Percentiles rank a stretch among this genome's conserved stretches.
Evolutionary conservation across 1,284 basidiomycete species (phyloP).

Genomic region (Butyriboletus appendiculatus): DNA sequence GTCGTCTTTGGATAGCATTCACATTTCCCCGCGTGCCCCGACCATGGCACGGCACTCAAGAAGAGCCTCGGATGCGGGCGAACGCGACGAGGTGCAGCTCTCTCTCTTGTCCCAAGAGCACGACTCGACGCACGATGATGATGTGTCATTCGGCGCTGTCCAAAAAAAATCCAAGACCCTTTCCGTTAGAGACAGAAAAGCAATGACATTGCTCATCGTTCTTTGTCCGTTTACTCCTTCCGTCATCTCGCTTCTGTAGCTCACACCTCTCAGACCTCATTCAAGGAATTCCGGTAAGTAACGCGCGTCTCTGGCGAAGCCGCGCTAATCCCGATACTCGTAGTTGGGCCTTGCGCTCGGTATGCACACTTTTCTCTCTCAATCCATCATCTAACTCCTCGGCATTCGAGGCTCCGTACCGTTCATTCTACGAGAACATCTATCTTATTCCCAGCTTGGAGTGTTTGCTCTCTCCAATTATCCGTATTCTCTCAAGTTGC

Average conservation of each 20-base stretch:
- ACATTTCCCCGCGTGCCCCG: constrained; percentile 64
- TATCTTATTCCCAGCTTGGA: constrained; percentile 96
- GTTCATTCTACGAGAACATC: constrained; percentile 91
- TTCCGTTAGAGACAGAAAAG: constrained; percentile 77
- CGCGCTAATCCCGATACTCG: constrained; percentile 12
- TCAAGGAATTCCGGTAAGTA: constrained; percentile 93
- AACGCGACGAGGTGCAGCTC: constrained; percentile 61
- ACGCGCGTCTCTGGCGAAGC: constrained; percentile 21
- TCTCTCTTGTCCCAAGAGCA: constrained; percentile 57
- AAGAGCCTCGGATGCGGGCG: constrained; percentile 37
- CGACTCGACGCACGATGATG: constrained; percentile 46
- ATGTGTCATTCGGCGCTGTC: constrained; percentile 25
- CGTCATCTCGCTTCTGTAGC: constrained; percentile 10
- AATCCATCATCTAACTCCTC: constrained; percentile 10
- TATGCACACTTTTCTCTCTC: constrained; percentile 32
- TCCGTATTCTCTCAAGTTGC: constrained; percentile 95
- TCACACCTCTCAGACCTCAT: constrained; percentile 66
- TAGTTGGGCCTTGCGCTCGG: constrained; percentile 77
- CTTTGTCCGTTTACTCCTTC: constrained; percentile 69
- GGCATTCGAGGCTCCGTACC: constrained; percentile 82
- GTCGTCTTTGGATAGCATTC: constrained; percentile 64
- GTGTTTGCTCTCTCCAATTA: constrained; percentile 94
- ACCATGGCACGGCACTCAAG: constrained; percentile 39
- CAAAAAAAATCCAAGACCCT: constrained; percentile 49
- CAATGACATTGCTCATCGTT: constrained; percentile 85